These are phyloP conservation scores for Primulina eburnea DNA, from an alignment of 257 asterid genomes.

Conservation along the genomic window DNA sequence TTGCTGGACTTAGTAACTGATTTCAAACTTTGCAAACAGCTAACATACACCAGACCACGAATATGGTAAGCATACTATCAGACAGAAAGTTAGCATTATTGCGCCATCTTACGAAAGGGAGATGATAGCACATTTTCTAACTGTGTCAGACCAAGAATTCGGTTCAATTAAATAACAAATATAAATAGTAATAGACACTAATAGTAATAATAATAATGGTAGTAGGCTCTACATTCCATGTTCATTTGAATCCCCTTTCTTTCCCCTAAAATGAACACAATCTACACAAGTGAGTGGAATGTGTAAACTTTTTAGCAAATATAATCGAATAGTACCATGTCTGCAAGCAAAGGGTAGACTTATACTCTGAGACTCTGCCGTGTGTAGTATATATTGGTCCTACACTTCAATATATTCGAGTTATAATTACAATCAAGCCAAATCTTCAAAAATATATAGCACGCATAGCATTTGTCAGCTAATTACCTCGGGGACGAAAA, in stretches of 20 bases:
- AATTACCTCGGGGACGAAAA: constrained; percentile 57
- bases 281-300: background rate
- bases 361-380: constrained; percentile 86
- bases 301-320: constrained; percentile 6
- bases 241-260: background rate
- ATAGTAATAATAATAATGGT: too few species aligned
- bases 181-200: too few species aligned
- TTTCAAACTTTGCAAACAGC: constrained; percentile 8
- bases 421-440: constrained; percentile 16
- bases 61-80: constrained; percentile 13
- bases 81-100: constrained; percentile 17
- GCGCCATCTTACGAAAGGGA: constrained; percentile 14
- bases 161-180: too few species aligned
- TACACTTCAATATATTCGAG: constrained; percentile 30
- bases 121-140: constrained; percentile 21
- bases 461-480: background rate
- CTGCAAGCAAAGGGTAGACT: constrained; percentile 92
- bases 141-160: background rate
- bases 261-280: background rate
- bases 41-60: background rate
- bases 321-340: constrained; percentile 67
- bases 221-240: background rate
- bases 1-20: background rate
- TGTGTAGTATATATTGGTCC: constrained; percentile 92
- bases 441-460: background rate